A percentile compares a stretch with the other conserved stretches of the same genome.
Conservation (phyloP, 106 monocot genomes). For the Platanthera zijinensis region DNA sequence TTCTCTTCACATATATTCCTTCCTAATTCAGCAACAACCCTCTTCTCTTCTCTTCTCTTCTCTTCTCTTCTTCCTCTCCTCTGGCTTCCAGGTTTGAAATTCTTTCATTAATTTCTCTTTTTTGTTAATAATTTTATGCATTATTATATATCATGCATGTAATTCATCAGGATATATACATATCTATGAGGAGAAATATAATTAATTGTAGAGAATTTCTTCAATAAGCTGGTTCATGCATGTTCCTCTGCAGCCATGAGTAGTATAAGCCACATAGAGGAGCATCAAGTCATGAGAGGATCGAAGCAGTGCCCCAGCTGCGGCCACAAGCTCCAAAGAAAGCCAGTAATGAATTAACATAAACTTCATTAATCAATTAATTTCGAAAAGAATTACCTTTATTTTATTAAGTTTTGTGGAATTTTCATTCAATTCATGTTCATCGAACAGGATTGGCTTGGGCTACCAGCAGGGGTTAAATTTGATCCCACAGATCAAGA, state of each 20-base stretch:
- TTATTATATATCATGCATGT: too few relatives aligned
- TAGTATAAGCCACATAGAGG: conserved; percentile 56
- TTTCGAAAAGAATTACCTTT: not conserved
- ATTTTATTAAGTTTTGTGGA: too few relatives aligned
- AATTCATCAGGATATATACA: not conserved
- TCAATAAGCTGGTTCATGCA: not conserved
- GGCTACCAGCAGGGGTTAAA: conserved; percentile 75
- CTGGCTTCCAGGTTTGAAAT: not conserved
- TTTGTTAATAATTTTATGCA: not conserved
- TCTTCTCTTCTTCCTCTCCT: not conserved
- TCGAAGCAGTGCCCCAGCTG: conserved; percentile 72
- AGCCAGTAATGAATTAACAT: conserved; percentile 22
- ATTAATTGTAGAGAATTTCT: not conserved
- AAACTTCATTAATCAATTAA: not conserved
- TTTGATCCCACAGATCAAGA: conserved; percentile 97
- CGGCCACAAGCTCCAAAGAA: conserved; percentile 60
- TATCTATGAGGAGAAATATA: not conserved
- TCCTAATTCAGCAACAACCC: not conserved
- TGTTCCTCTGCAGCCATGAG: conserved; percentile 10
- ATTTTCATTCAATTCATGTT: too few relatives aligned
- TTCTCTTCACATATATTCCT: conserved; percentile 4
- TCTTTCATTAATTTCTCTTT: not conserved
- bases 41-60: not conserved
- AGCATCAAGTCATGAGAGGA: conserved; percentile 56
- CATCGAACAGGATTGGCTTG: conserved; percentile 49